Evolutionary conservation across 108 stramenopile genomes (phyloP), one percentile per base, ranked within the genome.

Genomic region (Cylindrotheca fusiformis): DNA sequence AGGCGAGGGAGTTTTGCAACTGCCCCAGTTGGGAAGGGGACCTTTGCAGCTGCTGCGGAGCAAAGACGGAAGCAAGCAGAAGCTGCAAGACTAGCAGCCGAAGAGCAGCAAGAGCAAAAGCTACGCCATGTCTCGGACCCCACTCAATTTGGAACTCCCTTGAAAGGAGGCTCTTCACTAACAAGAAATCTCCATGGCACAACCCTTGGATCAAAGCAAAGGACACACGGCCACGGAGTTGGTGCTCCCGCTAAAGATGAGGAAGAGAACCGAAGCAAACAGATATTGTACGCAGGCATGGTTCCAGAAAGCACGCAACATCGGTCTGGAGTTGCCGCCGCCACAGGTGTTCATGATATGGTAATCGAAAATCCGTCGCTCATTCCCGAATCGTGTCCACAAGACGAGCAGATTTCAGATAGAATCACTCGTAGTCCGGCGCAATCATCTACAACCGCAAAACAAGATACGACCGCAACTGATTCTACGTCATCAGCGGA

Each of bases 231-330:
- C 6, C 63, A 69, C 36, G 83, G 76, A 3, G 80, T 76, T 0
- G 74, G 79, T 31, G 26, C 12, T 17, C 25, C 30, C 5, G 31
- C 51, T 2, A 32, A 28, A 4, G 32, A 24, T 10, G 23, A 45
- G 4, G 36, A 20, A n/a, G 23, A 74, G 32, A 36, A 44, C 0
- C 58, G 60, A 20, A 69, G 78, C 21, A 65, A 78, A 5, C 75
- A 67, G 46, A 80, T 88, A 41, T 60, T 90, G 32, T 88, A 83
- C 54, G 92, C 83, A 2, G 92, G 92, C 4, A 86, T 93, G 72
- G 86, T 88, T 21, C 83, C 85, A 1, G 86, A 86, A 41, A 86
- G 85, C 45, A 62, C 60, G 24, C 88, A 90, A 61, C 77, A 86
- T 24, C 44, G 76, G 54, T 86, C 87, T 28, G 74, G 82, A 5